phyloP scores from a whole-genome alignment of 371 early-diverging fungal species.

The Entomophthora muscae region DNA sequence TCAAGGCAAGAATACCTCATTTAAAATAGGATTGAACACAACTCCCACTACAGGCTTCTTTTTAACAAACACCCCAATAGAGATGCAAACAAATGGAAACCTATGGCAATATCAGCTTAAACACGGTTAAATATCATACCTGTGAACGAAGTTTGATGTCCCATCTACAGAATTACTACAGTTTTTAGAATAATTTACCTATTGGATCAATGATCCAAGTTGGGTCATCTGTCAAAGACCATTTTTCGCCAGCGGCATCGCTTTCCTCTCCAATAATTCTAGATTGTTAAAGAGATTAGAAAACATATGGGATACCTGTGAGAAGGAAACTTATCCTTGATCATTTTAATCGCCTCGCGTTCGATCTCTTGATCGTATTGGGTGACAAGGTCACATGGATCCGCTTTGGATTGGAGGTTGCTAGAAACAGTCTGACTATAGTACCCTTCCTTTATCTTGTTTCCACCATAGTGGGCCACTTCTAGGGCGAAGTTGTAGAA shows the following conservation, averaged over 20 bases:
- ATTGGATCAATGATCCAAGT: constrained; percentile 90
- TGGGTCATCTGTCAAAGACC: constrained; percentile 44
- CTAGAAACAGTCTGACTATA: not conserved
- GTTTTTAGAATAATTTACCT: constrained; percentile 18
- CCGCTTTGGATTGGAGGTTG: constrained; percentile 25
- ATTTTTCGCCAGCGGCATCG: constrained; percentile 35
- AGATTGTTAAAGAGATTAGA: not conserved
- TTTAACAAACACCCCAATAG: constrained; percentile 60
- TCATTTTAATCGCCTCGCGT: constrained; percentile 31
- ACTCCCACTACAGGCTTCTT: constrained; percentile 71
- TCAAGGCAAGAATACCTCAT: constrained; percentile 28
- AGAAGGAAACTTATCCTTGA: constrained; percentile 34
- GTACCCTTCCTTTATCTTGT: constrained; percentile 7
- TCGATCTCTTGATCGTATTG: constrained; percentile 70
- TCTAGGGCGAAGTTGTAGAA: not conserved
- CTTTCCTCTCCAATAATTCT: constrained; percentile 79
- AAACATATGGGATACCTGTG: constrained; percentile 29
- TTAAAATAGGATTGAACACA: constrained; percentile 71
- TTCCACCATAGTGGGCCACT: not conserved
- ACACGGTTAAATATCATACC: constrained; percentile 15
- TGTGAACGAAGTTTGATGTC: constrained; percentile 81
- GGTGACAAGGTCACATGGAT: constrained; percentile 69
- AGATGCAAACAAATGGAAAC: constrained; percentile 72
- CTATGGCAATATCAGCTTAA: constrained; percentile 13
- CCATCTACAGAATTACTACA: constrained; percentile 30